Evolutionary conservation across 2,329 filamentous ascomycete species (phyloP).

Genomic region (Colletotrichum eleusines): DNA sequence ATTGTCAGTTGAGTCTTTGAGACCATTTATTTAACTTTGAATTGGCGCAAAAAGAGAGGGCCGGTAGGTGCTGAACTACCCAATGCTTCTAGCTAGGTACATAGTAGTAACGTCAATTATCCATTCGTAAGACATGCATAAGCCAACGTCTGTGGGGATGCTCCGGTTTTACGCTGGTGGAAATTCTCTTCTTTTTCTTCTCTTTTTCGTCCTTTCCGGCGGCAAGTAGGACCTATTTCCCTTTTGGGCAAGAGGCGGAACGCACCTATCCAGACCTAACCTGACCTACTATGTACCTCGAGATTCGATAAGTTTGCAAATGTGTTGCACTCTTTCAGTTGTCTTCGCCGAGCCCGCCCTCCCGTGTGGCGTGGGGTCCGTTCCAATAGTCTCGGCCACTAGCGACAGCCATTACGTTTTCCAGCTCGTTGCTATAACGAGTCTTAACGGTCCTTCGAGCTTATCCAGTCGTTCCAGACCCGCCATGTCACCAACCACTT

Average conservation of each 20-base stretch:
- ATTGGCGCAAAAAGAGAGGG: conserved; percentile 14
- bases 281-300: background rate
- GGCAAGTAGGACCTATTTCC: conserved; percentile 27
- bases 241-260: conserved; percentile 10
- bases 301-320: conserved; percentile 4
- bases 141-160: conserved; percentile 8
- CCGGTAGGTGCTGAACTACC: background rate
- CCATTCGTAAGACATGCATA: conserved; percentile 5
- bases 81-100: background rate
- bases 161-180: background rate
- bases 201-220: background rate
- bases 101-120: background rate
- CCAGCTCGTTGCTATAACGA: background rate
- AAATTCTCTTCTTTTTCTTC: background rate
- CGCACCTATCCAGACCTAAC: background rate
- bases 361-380: background rate
- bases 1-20: background rate
- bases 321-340: background rate
- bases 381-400: conserved; percentile 31
- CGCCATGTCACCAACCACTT: conserved; percentile 20
- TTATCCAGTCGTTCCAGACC: conserved; percentile 6
- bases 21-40: conserved; percentile 4
- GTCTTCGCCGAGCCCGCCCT: background rate
- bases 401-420: conserved; percentile 26
- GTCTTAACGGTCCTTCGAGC: conserved; percentile 19